Evolutionary conservation across 1,284 basidiomycete species (phyloP).

Genomic region (Pascua sp.): DNA sequence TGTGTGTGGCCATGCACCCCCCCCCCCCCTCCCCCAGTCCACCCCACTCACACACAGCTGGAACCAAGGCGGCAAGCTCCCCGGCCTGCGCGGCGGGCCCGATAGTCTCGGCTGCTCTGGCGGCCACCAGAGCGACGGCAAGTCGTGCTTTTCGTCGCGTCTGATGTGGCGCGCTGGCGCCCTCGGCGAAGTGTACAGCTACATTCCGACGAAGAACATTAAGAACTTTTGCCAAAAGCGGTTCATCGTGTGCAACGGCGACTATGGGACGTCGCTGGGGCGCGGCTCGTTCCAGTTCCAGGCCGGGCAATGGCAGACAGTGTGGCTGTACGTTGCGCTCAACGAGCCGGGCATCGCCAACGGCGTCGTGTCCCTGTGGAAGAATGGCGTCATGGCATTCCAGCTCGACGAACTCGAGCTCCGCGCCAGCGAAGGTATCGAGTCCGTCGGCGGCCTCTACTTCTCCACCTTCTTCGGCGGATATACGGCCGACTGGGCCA

Average conservation of each 20-base stretch:
- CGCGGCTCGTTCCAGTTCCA: slow-evolving; percentile 43
- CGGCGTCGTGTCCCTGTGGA: slow-evolving; percentile 42
- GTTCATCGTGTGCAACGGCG: slow-evolving; percentile 44
- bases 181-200: slow-evolving; percentile 50
- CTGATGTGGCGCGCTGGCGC: slow-evolving; percentile 49
- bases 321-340: slow-evolving; percentile 45
- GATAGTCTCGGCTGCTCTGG: slow-evolving; percentile 45
- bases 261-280: slow-evolving; percentile 49
- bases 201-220: slow-evolving; percentile 38
- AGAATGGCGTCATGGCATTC: slow-evolving; percentile 44
- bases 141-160: slow-evolving; percentile 46
- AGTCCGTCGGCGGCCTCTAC: slow-evolving; percentile 41
- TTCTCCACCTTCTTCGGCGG: slow-evolving; percentile 52
- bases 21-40: background rate
- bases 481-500: slow-evolving; percentile 42
- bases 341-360: slow-evolving; percentile 42
- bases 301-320: slow-evolving; percentile 45
- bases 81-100: slow-evolving; percentile 47
- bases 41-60: slow-evolving; percentile 9
- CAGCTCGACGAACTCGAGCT: slow-evolving; percentile 41
- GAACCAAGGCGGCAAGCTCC: slow-evolving; percentile 49
- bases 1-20: no score
- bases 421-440: slow-evolving; percentile 31
- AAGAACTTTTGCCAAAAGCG: slow-evolving; percentile 33
- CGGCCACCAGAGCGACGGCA: slow-evolving; percentile 44